Evolutionary conservation across 768 basidiomycete species (phyloP), one percentile per base, ranked within the genome.

Genomic region (Gloeopeniophorella convolvens): DNA sequence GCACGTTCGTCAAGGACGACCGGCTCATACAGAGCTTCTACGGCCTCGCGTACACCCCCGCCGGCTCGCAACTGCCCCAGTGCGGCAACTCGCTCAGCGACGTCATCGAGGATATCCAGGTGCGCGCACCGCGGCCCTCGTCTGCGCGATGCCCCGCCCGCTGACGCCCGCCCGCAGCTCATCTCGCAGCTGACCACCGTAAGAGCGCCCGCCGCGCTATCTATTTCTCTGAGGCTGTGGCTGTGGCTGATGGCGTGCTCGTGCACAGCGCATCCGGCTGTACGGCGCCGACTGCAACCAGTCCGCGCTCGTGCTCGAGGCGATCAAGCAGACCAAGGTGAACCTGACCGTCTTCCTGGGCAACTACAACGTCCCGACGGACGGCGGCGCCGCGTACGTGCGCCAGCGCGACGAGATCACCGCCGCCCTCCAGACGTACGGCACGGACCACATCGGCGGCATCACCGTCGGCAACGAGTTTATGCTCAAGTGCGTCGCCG

Each of bases 401-500:
- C 78, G 85, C 32, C 95, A 99, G 65, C 77, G 77, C 18, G 74
- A 77, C 53, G 65, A 68, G n/a, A 78, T 93, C 48, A 67, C 81
- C 55, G 63, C 71, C 3, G 91, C 85, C 8, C 68, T 97, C 46
- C 63, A 84, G 63, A 82, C 78, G 1, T 97, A 83, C 62, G 94
- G 94, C 27, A 76, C 78, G 2, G 77, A 77, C 51, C 66, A 92
- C 59, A 78, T 97, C 45, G 70, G 69, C 0, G 95, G 95, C 8
- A 61, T 97, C 32, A 93, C 85, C 11, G 93, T 96, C 28, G 93
- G 95, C 28, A 95, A 96, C 63, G 92, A 95, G 67, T 90, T 79
- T 63, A 88, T 91, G 62, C 74, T 93, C 42, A 79, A 92, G 81
- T 85, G 41, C 3, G 75, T 68, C 7, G 34, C 16, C 36, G 58